Evolutionary conservation across 1,284 basidiomycete genomes (phyloP).

Genomic region (Apiotrichum brassicae): DNA sequence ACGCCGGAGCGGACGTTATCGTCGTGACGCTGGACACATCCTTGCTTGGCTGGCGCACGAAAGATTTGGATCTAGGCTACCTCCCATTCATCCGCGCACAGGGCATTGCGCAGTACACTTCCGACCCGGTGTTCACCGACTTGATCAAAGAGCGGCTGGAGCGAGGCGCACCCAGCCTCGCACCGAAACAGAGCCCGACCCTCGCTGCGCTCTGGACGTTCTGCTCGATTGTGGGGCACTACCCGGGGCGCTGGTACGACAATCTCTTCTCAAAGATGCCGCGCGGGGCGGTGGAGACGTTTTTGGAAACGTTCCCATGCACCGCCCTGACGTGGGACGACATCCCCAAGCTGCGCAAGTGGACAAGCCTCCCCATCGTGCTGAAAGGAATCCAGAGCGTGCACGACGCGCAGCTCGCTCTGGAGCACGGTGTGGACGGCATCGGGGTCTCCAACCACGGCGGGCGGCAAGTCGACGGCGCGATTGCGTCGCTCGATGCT

Average conservation of each 20-base stretch:
- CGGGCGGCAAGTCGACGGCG: slow-evolving; percentile 73
- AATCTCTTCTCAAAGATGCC: slow-evolving; percentile 5
- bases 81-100: slow-evolving; percentile 9
- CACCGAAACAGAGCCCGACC: slow-evolving; percentile 2
- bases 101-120: slow-evolving; percentile 15
- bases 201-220: slow-evolving; percentile 3
- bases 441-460: slow-evolving; percentile 79
- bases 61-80: slow-evolving; percentile 12
- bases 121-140: slow-evolving; percentile 11
- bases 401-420: slow-evolving; percentile 62
- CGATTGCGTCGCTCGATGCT: slow-evolving; percentile 63
- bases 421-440: slow-evolving; percentile 61
- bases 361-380: slow-evolving; percentile 49
- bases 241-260: slow-evolving; percentile 4
- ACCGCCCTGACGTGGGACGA: slow-evolving; percentile 8
- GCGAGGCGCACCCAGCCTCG: background rate
- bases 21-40: slow-evolving; percentile 57
- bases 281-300: slow-evolving; percentile 11
- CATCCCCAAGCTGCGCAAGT: slow-evolving; percentile 5
- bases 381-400: slow-evolving; percentile 60
- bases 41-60: slow-evolving; percentile 55
- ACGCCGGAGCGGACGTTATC: slow-evolving; percentile 48
- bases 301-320: slow-evolving; percentile 16
- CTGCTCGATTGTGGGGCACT: slow-evolving; percentile 6
- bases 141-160: slow-evolving; percentile 7